Evolutionary conservation across 129 eudicot genomes (phyloP), one percentile per base, ranked within the genome.

Genomic region (Escallonia rubra): DNA sequence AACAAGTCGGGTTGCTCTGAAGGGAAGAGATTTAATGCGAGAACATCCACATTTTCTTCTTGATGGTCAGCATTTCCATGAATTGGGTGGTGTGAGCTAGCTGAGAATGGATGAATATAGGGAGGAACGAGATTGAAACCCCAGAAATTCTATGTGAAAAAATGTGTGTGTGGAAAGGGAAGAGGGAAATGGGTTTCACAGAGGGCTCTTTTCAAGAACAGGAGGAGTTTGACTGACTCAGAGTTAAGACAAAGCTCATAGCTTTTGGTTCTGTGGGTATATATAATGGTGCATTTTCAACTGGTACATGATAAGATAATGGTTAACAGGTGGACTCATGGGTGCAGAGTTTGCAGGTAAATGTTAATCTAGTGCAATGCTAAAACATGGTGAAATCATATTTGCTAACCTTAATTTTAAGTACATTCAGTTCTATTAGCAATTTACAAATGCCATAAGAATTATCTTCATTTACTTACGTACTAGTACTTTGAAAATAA

Each of bases 1-100:
- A 61, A 51, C 10, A 72, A 10, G 68, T 14, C 10, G 44, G 54
- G 66, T 59, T 50, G 65, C 7, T 5, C 5, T 46, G 13, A 51
- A 69, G 66, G 67, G 66, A 56, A 43, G 62, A 49, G 70, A 64
- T 66, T 71, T 71, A 85, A 34, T 55, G 77, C 57, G 81, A 73
- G 67, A 79, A 88, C 82, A 85, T 88, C 91, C 86, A 80, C 87
- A 80, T 88, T 82, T 82, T 88, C 85, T 78, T 88, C 83, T 75
- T 82, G 8, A 77, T 63, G 58, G 76, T 74, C 72, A 80, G 72
- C 91, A 88, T 80, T 68, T 82, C 75, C 59, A 84, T 71, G 83
- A 23, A 9, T 52, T 48, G 12, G 41, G 60, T 50, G 56, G 68
- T 48, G 64, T 40, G 55, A 10, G 13, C 66, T 66, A 67, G 80